Evolutionary conservation across 78 protist species (phyloP).

Genomic region (Chrysochromulina parva): DNA sequence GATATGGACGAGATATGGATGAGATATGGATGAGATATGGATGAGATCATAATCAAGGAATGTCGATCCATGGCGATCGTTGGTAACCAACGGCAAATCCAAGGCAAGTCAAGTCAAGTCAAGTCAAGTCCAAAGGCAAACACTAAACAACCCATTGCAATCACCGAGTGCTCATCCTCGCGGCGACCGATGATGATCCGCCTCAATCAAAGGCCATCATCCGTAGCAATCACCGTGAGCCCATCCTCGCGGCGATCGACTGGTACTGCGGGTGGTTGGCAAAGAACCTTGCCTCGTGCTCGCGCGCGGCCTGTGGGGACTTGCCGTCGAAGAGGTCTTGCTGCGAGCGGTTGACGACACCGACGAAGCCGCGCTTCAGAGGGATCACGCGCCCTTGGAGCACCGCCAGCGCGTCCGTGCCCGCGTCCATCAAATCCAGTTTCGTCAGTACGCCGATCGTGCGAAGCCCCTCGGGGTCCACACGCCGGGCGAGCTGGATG

Average conservation of each 20-base stretch:
- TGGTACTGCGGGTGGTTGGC: background rate
- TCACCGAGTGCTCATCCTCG: too few species aligned
- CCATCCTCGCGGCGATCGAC: background rate
- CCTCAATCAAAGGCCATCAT: too few species aligned
- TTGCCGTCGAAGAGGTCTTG: background rate
- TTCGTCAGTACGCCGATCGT: slow-evolving; percentile 67
- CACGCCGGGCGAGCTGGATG: slow-evolving; percentile 75
- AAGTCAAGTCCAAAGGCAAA: too few species aligned
- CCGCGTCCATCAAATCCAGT: slow-evolving; percentile 64
- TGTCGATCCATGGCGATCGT: background rate
- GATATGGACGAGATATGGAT: too few species aligned
- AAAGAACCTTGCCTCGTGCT: background rate
- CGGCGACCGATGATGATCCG: too few species aligned
- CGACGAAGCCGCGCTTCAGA: slow-evolving; percentile 49
- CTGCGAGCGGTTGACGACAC: slow-evolving; percentile 60
- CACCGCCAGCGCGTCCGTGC: slow-evolving; percentile 51
- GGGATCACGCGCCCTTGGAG: slow-evolving; percentile 45
- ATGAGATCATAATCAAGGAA: background rate
- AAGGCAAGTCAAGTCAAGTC: too few species aligned
- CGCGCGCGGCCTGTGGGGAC: background rate
- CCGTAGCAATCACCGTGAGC: background rate
- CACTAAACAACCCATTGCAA: too few species aligned
- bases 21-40: too few species aligned
- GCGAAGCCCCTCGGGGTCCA: slow-evolving; percentile 80
- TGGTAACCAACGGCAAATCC: too few species aligned